Base-by-base conservation (phyloP, 371 early-diverging fungal genomes). In the Funneliformis caledonium region DNA sequence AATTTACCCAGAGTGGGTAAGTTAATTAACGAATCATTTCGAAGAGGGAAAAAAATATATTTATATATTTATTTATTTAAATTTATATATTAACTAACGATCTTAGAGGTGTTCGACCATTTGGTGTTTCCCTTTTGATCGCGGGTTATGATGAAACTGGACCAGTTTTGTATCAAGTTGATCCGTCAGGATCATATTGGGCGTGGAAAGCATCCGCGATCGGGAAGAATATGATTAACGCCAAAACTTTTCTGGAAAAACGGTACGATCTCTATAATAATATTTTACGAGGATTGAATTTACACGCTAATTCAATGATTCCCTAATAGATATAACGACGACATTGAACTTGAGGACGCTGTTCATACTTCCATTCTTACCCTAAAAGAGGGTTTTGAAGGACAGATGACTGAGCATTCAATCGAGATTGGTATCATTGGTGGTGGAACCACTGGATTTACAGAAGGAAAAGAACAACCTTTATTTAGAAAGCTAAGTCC, bases 191-290 rank as follows among this genome's bases (percentile, higher is more conserved):
- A 72, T 95, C 98, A 48, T 98, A 97, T 90, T 98, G 91, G 85
- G 96, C 97, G 52, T 99, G 99, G 99, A 99, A 97, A 87, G 99
- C 99, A 16, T 95, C 95, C 48, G 98, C 99, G 1, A 98, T 99
- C 79, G 99, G 99, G 69, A 99, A 99, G 87, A 97, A 98, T 88
- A 98, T 97, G 97, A 89, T 97, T 78, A 97, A 96, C 88, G 97
- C 98, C 81, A 97, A 97, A 91, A 97, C 97, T 2, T 99, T 99
- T 87, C 87, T 99, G 84, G 99, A 99, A 87, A 99, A 98, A 91
- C 88, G 99, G 92, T 95, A 84, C 33, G 82, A 22, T 33, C n/a
- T 56, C 37, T 42, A 62, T 62, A 42, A 45, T 19, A 4, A 47
- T 56, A 31, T 19, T 52, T 42, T 64, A 16, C 64, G 43, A 43